Base-by-base conservation (phyloP, 2,329 filamentous ascomycete species). In the Neurospora crassa region DNA sequence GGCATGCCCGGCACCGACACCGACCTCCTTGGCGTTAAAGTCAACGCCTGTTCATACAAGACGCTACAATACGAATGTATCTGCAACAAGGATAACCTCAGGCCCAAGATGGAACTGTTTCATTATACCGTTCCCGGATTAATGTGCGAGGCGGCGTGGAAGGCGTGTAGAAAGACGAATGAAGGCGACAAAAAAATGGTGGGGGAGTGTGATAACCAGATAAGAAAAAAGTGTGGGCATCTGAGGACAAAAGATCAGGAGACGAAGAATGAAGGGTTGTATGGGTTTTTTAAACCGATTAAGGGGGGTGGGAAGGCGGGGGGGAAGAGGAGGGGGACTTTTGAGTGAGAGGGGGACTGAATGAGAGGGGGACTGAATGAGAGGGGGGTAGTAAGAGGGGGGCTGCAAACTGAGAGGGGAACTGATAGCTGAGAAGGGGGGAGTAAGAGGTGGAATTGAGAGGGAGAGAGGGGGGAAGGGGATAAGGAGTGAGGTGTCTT, bases 1-100 rank as follows among this genome's bases (percentile, higher is more conserved):
- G 45, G 45, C 1, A 53, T 20, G 45, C 24, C 24, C 24, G n/a
- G n/a, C n/a, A n/a, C n/a, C n/a, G 45, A 12, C 5, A 0, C 5
- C 5, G 20, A 53, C 11, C 20, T 24, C 5, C 1, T 12, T 0
- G 45, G 45, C 5, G 20, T 24, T 0, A 24, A 24, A 0, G 7
- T n/a, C 20, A 53, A 53, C 3, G 1, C 3, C 0, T 47, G n/a
- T 1, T 2, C 4, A 0, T 47, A 24, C n/a, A 53, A 11, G 0
- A 5, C 45, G 6, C 45, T 53, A 0, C 4, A 14, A 14, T 53
- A 7, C 0, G n/a, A 24, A 20, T 53, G 45, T 12, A 2, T 53
- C 20, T 53, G 45, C 45, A 24, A 3, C 45, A 53, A 53, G 45
- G n/a, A 53, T 11, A 24, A 53, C 0, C 1, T 14, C 0, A 3